Percentiles rank a stretch among this genome's conserved stretches.
These are phyloP conservation scores for Saccharomyces hybrid DNA, from an alignment of 1,139 yeast species.

Conservation along the genomic window DNA sequence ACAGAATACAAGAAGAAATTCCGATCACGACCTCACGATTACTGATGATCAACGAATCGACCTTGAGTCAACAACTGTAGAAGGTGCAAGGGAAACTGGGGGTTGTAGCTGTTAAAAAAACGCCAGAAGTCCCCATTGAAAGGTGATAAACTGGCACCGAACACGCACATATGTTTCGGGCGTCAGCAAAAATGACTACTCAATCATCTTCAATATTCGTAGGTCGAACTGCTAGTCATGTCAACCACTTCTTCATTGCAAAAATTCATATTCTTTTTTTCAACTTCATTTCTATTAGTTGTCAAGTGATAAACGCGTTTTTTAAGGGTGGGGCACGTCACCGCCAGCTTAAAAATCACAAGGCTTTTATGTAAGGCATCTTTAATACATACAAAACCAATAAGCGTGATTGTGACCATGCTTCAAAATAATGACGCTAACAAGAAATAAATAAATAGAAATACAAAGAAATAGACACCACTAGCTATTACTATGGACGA, in stretches of 20 bases:
- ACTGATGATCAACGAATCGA: slow-evolving; percentile 26
- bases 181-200: not conserved
- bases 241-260: not conserved
- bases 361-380: not conserved
- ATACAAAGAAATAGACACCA: not conserved
- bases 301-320: not conserved
- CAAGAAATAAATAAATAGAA: not conserved
- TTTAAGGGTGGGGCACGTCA: not conserved
- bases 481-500: not conserved
- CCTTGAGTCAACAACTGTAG: slow-evolving; percentile 7
- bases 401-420: not conserved
- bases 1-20: slow-evolving; percentile 13
- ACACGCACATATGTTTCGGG: not conserved
- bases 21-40: slow-evolving; percentile 13
- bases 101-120: not conserved
- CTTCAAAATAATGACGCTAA: not conserved
- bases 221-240: too few relatives aligned
- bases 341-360: not conserved
- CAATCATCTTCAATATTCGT: too few relatives aligned
- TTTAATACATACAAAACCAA: not conserved
- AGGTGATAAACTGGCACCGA: not conserved
- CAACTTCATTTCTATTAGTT: not conserved
- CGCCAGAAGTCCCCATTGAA: not conserved
- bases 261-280: not conserved
- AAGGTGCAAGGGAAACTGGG: not conserved